Percentiles rank a stretch among this genome's conserved stretches.
phyloP scores from a whole-genome alignment of 345 rosid genomes.

The Brassica rapa region DNA sequence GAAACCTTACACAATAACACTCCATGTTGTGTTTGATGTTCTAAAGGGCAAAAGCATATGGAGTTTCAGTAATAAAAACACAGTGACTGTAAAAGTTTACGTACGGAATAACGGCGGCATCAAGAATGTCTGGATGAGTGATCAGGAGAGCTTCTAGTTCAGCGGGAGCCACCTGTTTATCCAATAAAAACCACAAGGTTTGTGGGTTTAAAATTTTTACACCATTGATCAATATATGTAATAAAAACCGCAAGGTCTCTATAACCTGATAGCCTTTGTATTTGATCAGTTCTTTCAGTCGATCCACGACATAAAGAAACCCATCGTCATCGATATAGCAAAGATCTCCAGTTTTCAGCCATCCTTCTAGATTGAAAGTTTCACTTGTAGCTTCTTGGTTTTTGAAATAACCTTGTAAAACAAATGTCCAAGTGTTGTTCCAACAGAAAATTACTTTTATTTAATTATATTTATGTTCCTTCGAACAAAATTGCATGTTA shows the following conservation, averaged over 20 bases:
- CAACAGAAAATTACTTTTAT: background rate
- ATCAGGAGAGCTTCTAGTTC: constrained; percentile 78
- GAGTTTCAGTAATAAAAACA: background rate
- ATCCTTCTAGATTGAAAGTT: constrained; percentile 64
- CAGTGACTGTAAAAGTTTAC: constrained; percentile 34
- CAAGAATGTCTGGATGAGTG: constrained; percentile 62
- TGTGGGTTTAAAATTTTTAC: background rate
- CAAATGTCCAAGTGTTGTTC: background rate
- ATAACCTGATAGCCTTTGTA: constrained; percentile 89
- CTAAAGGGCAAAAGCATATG: background rate
- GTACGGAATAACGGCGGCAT: constrained; percentile 90
- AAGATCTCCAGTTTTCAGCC: constrained; percentile 89
- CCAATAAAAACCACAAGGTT: background rate
- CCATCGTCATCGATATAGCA: constrained; percentile 83
- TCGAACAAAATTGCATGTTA: background rate
- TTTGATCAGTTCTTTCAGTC: constrained; percentile 86
- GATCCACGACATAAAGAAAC: constrained; percentile 71
- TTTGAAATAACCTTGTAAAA: constrained; percentile 60
- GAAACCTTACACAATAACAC: constrained; percentile 51
- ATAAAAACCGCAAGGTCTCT: background rate
- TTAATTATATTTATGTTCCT: background rate
- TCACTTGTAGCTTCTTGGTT: constrained; percentile 70
- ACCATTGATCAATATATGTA: background rate
- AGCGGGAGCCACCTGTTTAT: constrained; percentile 76
- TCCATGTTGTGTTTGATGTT: background rate